Conservation (phyloP, 208 protist genomes). For the Acanthamoeba castellanii region DNA sequence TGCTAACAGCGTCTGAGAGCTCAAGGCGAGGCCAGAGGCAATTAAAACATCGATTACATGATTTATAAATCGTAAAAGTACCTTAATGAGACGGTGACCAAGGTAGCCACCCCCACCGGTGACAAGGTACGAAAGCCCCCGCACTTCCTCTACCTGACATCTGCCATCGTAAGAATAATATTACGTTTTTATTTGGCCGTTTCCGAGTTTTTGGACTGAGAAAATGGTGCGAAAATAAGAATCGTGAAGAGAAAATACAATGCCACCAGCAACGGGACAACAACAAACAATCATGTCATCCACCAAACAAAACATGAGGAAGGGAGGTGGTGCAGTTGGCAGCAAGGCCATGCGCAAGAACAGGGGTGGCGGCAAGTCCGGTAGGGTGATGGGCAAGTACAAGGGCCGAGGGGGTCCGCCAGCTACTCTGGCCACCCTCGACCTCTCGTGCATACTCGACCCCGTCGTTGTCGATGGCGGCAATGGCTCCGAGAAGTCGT, state of each 20-base stretch:
- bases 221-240: neutral
- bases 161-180: neutral
- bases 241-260: neutral
- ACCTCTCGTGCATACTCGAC: slow-evolving; percentile 17
- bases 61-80: neutral
- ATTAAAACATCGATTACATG: neutral
- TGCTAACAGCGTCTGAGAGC: neutral
- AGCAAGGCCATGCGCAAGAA: slow-evolving; percentile 13
- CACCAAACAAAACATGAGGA: neutral
- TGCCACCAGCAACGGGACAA: too few relatives aligned
- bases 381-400: neutral
- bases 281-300: too few relatives aligned
- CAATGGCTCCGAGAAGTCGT: neutral
- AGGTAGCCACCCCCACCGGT: slow-evolving; percentile 81
- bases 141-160: neutral
- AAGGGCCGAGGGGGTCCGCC: neutral
- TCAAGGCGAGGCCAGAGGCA: neutral
- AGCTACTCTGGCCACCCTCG: neutral
- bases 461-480: neutral
- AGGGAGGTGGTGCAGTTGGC: neutral
- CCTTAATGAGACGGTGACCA: slow-evolving; percentile 60
- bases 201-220: neutral
- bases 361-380: neutral
- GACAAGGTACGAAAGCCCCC: slow-evolving; percentile 64
- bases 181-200: neutral